Evolutionary conservation across 2,329 filamentous ascomycete genomes (phyloP), one percentile per base, ranked within the genome.

Genomic region (Dothistroma septosporum): DNA sequence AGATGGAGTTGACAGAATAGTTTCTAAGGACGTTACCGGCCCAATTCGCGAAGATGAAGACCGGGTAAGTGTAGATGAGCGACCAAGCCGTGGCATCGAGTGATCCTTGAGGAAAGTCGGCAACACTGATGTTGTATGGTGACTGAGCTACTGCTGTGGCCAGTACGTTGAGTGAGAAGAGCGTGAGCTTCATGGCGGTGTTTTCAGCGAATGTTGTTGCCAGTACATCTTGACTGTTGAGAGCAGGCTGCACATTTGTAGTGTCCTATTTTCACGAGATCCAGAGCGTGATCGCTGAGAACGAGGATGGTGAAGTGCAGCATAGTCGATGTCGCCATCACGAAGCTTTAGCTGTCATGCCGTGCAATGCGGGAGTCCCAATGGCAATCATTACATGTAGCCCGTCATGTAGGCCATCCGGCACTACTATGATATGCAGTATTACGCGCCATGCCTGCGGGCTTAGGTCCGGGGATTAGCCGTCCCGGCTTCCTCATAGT

Each of bases 1-100:
- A 60, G 35, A 60, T 57, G n/a, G 32, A 31, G 28, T 60, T 60
- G 53, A 60, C 53, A 8, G 21, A 16, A 22, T 33, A 35, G 28
- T 55, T 57, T 33, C 33, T 22, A 12, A 60, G 32, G 10, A 60
- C 41, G 14, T 32, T 48, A 7, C 58, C 58, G 14, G 53, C 53
- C 31, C 56, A 60, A 53, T 62, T 62, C 35, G 35, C 35, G 35
- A 37, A 37, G 35, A 37, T 37, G 35, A 12, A 37, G 35, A 11
- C 35, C 35, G 35, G 35, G 19, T 48, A 48, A 16, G 46, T 48
- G 46, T 48, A 48, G 35, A 37, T 37, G 35, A 37, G 35, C 16
- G 35, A 37, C 35, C 35, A 37, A 12, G 35, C 35, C 11, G 35
- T 37, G 16, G 35, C 35, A 16, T 48, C 46, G 12, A 48, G 22